phyloP scores from a whole-genome alignment of 441 rosid genomes.

The Dalechampia spathulata region DNA sequence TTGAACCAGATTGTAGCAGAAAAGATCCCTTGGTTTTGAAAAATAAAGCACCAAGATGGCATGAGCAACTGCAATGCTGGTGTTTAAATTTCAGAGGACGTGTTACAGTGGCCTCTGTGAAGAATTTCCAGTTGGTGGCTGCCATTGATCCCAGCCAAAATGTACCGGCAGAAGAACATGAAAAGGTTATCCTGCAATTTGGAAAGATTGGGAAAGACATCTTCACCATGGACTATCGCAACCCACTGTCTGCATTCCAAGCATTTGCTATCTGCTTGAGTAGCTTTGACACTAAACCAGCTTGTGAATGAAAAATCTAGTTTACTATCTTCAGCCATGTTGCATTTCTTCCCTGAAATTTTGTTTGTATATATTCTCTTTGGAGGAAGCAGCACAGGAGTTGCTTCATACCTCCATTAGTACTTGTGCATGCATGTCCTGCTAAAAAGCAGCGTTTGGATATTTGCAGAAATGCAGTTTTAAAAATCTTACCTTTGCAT shows the following conservation, averaged over 20 bases:
- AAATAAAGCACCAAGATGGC: slow-evolving; percentile 96
- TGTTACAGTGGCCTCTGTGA: slow-evolving; percentile 88
- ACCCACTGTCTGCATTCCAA: slow-evolving; percentile 92
- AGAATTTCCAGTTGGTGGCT: slow-evolving; percentile 89
- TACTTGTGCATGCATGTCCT: slow-evolving; percentile 10
- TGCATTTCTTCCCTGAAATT: slow-evolving; percentile 19
- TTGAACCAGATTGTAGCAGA: slow-evolving; percentile 17
- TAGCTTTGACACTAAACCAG: slow-evolving; percentile 93
- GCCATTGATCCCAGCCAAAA: slow-evolving; percentile 50
- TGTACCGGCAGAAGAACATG: slow-evolving; percentile 57
- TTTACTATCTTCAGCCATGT: slow-evolving; percentile 15
- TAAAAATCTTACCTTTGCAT: not conserved
- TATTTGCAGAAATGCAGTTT: slow-evolving; percentile 15
- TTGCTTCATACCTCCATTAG: slow-evolving; percentile 8
- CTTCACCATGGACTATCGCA: slow-evolving; percentile 91
- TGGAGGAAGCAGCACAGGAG: slow-evolving; percentile 18
- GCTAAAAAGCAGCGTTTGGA: slow-evolving; percentile 15
- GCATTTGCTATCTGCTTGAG: slow-evolving; percentile 93
- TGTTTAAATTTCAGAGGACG: slow-evolving; percentile 90
- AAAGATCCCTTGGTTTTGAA: slow-evolving; percentile 51
- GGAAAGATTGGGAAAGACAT: slow-evolving; percentile 96
- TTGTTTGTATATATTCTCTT: slow-evolving; percentile 36
- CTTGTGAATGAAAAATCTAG: slow-evolving; percentile 61
- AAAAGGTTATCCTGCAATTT: slow-evolving; percentile 76
- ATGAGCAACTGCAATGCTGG: slow-evolving; percentile 94